Percentiles rank a stretch among this genome's conserved stretches.
Conservation (phyloP, 202 grass and related monocot genomes). For the Dendrocalamus latiflorus region DNA sequence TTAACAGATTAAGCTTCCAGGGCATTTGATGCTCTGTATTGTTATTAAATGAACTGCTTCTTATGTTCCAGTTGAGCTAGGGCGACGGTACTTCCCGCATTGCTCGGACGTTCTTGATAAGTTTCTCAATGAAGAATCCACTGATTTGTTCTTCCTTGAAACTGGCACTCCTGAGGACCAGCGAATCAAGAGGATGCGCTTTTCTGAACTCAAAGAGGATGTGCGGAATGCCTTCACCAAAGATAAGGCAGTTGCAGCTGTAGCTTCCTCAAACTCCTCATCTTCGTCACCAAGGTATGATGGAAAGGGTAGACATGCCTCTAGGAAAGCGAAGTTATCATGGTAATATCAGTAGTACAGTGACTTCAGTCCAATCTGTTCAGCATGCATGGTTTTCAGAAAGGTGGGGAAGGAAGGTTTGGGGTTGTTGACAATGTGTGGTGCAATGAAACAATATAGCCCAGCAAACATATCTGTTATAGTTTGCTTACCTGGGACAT, state of each 20-base stretch:
- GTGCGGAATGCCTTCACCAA: conserved; percentile 62
- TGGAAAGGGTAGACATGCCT: conserved; percentile 22
- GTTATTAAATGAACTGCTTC: neutral
- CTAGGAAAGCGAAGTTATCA: conserved; percentile 20
- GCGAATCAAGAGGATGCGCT: no score
- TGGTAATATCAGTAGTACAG: conserved; percentile 4
- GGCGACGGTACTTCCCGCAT: no score
- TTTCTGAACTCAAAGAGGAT: conserved; percentile 63
- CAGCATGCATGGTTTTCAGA: neutral
- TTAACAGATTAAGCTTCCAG: neutral
- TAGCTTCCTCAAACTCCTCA: conserved; percentile 33
- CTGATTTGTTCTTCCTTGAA: conserved; percentile 43
- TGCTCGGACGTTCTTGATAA: conserved; percentile 69
- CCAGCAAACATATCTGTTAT: neutral
- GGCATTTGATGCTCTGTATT: neutral
- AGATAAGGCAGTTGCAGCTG: conserved; percentile 49
- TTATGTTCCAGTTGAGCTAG: conserved; percentile 54
- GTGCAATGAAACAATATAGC: neutral
- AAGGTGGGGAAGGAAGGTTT: neutral
- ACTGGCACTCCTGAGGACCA: conserved; percentile 55
- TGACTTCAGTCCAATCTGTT: neutral
- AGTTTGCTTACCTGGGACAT: neutral
- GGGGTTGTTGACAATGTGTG: neutral
- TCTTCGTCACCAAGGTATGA: conserved; percentile 29
- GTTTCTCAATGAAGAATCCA: conserved; percentile 54